These are phyloP conservation scores for Smallanthus sonchifolius DNA, from an alignment of 129 eudicot genomes.

Conservation along the genomic window DNA sequence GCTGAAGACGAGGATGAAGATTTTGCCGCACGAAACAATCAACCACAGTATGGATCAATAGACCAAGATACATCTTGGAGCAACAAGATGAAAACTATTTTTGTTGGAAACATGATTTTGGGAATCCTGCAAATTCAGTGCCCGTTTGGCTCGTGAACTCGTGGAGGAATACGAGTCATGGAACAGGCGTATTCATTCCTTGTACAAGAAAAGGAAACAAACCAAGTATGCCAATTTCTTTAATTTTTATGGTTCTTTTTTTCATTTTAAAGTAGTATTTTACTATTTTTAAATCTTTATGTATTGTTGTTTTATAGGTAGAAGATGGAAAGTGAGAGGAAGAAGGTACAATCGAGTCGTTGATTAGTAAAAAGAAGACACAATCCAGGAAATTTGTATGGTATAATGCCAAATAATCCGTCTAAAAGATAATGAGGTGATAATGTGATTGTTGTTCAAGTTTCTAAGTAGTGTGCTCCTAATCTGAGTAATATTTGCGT, in stretches of 20 bases:
- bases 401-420: neutral
- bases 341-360: constrained; percentile 13
- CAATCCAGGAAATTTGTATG: neutral
- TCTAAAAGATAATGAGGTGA: neutral
- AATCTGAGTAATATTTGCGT: too few relatives aligned
- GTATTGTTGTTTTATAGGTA: constrained; percentile 25
- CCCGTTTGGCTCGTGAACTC: constrained; percentile 42
- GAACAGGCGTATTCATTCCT: constrained; percentile 70
- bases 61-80: neutral
- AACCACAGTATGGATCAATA: neutral
- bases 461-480: neutral
- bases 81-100: constrained; percentile 26
- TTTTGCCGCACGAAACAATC: neutral
- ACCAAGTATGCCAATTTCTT: constrained; percentile 25
- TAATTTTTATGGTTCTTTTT: neutral
- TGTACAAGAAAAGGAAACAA: constrained; percentile 18
- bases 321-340: constrained; percentile 25
- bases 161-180: constrained; percentile 40
- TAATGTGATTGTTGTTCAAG: neutral
- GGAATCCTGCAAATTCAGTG: constrained; percentile 1
- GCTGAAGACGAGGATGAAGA: constrained; percentile 34
- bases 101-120: constrained; percentile 33
- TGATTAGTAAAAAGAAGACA: neutral
- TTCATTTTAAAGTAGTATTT: neutral
- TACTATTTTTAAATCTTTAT: neutral